Percentiles rank a stretch among this genome's conserved stretches.
These are phyloP conservation scores for Puccinia novopanici DNA, from an alignment of 1,284 basidiomycete species.

Conservation along the genomic window DNA sequence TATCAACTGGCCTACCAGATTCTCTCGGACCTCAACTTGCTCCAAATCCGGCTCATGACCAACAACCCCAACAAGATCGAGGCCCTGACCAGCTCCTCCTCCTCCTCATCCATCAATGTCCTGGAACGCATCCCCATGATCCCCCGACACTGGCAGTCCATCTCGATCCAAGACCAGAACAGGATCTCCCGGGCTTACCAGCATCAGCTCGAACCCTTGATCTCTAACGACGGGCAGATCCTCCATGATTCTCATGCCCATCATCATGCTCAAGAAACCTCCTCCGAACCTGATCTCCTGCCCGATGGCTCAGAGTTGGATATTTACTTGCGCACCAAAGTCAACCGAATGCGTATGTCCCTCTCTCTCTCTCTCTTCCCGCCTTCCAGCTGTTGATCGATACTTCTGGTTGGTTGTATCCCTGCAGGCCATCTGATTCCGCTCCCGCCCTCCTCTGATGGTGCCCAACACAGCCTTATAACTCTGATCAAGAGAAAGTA, in stretches of 20 bases:
- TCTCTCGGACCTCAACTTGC: conserved; percentile 73
- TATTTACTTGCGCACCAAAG: conserved; percentile 92
- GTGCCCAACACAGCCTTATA: background rate
- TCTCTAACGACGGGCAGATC: background rate
- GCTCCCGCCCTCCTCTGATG: background rate
- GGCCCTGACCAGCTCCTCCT: conserved; percentile 53
- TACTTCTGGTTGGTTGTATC: background rate
- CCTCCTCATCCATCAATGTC: conserved; percentile 52
- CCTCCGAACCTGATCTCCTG: background rate
- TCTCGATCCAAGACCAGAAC: background rate
- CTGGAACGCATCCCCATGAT: conserved; percentile 58
- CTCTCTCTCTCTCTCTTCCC: background rate
- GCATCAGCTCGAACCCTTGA: conserved; percentile 18
- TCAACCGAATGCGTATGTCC: conserved; percentile 79
- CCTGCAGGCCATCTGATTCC: conserved; percentile 36
- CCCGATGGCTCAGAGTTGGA: conserved; percentile 78
- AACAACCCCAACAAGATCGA: conserved; percentile 60
- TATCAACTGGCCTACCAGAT: conserved; percentile 92
- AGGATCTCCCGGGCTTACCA: background rate
- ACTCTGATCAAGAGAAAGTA: no score
- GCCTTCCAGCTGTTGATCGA: no score
- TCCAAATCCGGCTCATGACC: conserved; percentile 55
- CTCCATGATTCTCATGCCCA: background rate
- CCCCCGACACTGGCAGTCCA: conserved; percentile 51
- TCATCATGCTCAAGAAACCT: background rate